Evolutionary conservation across 2,329 filamentous ascomycete species (phyloP).

Genomic region (Alternaria sp.): DNA sequence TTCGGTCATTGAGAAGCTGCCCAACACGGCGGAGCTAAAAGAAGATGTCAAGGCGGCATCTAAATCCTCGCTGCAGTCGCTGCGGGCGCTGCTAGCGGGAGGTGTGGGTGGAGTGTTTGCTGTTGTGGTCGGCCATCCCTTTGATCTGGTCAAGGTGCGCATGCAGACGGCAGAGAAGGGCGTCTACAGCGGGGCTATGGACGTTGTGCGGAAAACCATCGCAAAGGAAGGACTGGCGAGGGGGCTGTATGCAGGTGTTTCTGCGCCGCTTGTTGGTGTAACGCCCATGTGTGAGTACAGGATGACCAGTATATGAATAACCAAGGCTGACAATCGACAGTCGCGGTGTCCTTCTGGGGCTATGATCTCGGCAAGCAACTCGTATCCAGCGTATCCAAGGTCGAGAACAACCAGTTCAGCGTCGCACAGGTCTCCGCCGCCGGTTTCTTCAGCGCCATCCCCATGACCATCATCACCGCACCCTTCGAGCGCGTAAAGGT

Average conservation of each 20-base stretch:
- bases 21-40: conserved; percentile 56
- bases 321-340: conserved; percentile 44
- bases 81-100: conserved; percentile 85
- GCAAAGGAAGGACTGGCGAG: conserved; percentile 80
- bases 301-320: background rate
- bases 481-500: conserved; percentile 99
- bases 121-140: conserved; percentile 91
- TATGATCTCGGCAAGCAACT: conserved; percentile 95
- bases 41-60: conserved; percentile 59
- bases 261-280: conserved; percentile 90
- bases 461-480: conserved; percentile 97
- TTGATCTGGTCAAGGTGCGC: conserved; percentile 96
- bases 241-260: conserved; percentile 95
- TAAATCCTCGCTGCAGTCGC: conserved; percentile 64
- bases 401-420: conserved; percentile 73
- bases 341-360: conserved; percentile 76
- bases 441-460: conserved; percentile 93
- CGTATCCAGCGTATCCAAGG: conserved; percentile 71
- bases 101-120: conserved; percentile 94
- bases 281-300: conserved; percentile 92
- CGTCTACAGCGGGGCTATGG: conserved; percentile 86
- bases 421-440: conserved; percentile 89
- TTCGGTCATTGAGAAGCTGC: conserved; percentile 39
- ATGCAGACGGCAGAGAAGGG: conserved; percentile 95
- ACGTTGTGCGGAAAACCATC: conserved; percentile 88